Evolutionary conservation across 306 rosid genomes (phyloP).

Genomic region (Comarum palustre): DNA sequence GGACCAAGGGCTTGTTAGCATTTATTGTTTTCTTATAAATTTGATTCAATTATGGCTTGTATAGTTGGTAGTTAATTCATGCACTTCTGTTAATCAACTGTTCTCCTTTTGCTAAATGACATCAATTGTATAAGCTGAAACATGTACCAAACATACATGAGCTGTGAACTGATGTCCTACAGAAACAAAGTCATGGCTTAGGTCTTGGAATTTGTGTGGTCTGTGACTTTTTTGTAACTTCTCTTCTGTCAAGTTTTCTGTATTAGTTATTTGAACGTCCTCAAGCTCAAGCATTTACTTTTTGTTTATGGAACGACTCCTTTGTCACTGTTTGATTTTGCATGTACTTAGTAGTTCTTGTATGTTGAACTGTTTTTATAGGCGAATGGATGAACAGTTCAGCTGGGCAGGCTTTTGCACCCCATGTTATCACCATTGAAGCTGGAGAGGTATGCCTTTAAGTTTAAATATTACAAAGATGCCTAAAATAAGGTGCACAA

Average conservation of each 20-base stretch:
- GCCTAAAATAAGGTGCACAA: constrained; percentile 15
- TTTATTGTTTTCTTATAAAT: neutral
- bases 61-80: constrained; percentile 10
- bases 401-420: constrained; percentile 91
- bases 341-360: constrained; percentile 6
- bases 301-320: no score
- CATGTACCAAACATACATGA: constrained; percentile 18
- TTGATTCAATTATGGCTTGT: neutral
- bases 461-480: constrained; percentile 4
- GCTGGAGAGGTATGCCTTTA: constrained; percentile 66
- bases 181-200: neutral
- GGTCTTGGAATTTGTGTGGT: constrained; percentile 2
- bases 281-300: no score
- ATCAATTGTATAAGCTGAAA: neutral
- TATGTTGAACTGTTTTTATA: constrained; percentile 31
- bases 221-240: neutral
- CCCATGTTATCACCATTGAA: constrained; percentile 77
- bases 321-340: neutral
- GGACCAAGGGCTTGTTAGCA: constrained; percentile 10
- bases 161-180: constrained; percentile 3
- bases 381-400: constrained; percentile 99
- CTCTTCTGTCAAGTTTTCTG: neutral
- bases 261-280: neutral
- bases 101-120: neutral
- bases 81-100: constrained; percentile 11